Conservation (phyloP, 2,329 filamentous ascomycete genomes). For the Scortechinia acanthostroma region DNA sequence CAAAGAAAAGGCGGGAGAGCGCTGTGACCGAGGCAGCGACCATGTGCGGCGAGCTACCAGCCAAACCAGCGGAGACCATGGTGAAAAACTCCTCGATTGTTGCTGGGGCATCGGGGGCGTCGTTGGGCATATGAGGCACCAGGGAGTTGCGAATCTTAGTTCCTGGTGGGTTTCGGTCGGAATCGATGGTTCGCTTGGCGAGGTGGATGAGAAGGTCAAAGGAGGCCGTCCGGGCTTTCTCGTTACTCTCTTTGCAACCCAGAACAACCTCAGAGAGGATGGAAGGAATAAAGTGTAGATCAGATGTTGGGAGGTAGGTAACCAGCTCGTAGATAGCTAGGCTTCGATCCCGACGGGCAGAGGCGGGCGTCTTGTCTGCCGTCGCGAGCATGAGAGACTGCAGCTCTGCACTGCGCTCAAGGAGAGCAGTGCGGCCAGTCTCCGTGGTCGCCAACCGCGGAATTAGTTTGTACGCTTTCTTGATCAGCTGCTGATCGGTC, state of each 20-base stretch:
- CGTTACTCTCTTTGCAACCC: slow-evolving; percentile 94
- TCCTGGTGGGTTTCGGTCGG: slow-evolving; percentile 35
- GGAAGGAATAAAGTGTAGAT: slow-evolving; percentile 87
- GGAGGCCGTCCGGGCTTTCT: slow-evolving; percentile 80
- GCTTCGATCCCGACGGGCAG: slow-evolving; percentile 78
- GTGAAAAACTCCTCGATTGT: slow-evolving; percentile 93
- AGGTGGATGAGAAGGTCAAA: slow-evolving; percentile 87
- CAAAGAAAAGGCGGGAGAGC: slow-evolving; percentile 84
- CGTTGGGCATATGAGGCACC: slow-evolving; percentile 76
- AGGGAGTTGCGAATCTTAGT: slow-evolving; percentile 77
- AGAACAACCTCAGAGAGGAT: slow-evolving; percentile 92
- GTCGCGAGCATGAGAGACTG: slow-evolving; percentile 75
- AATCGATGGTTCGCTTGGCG: slow-evolving; percentile 68
- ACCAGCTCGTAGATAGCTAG: slow-evolving; percentile 76
- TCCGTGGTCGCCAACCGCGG: slow-evolving; percentile 80
- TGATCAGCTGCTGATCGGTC: slow-evolving; percentile 85
- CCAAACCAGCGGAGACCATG: slow-evolving; percentile 93
- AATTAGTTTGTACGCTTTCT: slow-evolving; percentile 98
- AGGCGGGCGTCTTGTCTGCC: slow-evolving; percentile 77
- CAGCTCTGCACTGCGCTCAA: slow-evolving; percentile 69
- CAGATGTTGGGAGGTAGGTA: slow-evolving; percentile 67
- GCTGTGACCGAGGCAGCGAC: slow-evolving; percentile 95
- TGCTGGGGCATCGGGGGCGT: slow-evolving; percentile 71
- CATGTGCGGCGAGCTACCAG: slow-evolving; percentile 90
- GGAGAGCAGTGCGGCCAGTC: slow-evolving; percentile 68